Base-by-base conservation (phyloP, 345 rosid genomes). In the rapeseed (Brassica napus) region DNA sequence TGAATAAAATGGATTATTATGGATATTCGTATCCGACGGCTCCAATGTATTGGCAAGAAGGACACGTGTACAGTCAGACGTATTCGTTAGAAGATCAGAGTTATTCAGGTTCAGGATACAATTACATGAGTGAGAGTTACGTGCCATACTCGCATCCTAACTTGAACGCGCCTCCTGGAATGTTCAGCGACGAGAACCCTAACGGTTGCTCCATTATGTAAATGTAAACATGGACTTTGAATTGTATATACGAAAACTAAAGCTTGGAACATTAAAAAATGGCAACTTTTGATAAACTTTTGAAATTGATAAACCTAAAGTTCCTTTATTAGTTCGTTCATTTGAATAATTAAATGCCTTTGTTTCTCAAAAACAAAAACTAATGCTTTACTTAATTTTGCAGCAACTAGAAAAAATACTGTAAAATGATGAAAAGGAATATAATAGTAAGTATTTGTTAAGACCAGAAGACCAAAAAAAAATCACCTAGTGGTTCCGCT, bases 1-100 rank as follows among this genome's bases (percentile, higher is more conserved):
- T 89, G 76, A 88, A 78, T 77, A 90, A 86, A 74, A 68, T 87
- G 85, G 91, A 88, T 72, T 72, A 86, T 62, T 24, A 76, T 49
- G 88, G 87, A 16, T 68, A 78, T 69, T 61, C 79, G 1, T 81
- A 75, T 62, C 85, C 84, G 0, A 83, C 80, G 65, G 83, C 24
- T 28, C 87, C 92, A 4, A 83, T 76, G 69, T 82, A 86, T 16
- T 89, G 89, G 94, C 62, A 61, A 11, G 87, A 80, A 9, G 87
- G 81, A 57, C 83, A 82, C 23, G 77, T 67, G 83, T 74, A 82
- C 81, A 85, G 68, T 32, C 63, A 77, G 71, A 44, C 16, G 54
- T 65, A 74, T 55, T 75, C 83, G 7, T 30, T 79, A 0, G 76
- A 69, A 26, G 65, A 73, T 60, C 68, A 75, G 72, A 24, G 31